A percentile compares a stretch with the other conserved stretches of the same genome.
These are phyloP conservation scores for Casuarina glauca DNA, from an alignment of 306 rosid genomes.

Conservation along the genomic window DNA sequence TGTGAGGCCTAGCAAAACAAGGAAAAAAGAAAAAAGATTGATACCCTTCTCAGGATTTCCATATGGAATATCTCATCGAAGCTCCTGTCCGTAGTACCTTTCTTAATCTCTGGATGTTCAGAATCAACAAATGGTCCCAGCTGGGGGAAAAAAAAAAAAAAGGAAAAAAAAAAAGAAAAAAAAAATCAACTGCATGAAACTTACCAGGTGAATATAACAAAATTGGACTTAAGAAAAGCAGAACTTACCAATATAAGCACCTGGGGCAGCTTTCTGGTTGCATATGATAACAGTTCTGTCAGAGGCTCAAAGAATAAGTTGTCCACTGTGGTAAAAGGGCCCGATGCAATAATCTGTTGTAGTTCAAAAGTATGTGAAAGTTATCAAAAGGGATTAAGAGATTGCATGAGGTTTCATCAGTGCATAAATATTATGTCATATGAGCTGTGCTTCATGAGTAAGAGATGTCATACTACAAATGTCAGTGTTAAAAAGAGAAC, in stretches of 20 bases:
- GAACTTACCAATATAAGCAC: constrained; percentile 72
- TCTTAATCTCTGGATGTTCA: constrained; percentile 86
- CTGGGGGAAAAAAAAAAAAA: constrained; percentile 38
- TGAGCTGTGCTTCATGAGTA: neutral
- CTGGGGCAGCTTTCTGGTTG: constrained; percentile 78
- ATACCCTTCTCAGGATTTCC: constrained; percentile 79
- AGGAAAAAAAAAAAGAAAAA: neutral
- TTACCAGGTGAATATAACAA: constrained; percentile 10
- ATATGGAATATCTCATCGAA: constrained; percentile 73
- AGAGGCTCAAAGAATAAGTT: constrained; percentile 89
- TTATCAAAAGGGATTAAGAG: constrained; percentile 16
- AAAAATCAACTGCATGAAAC: constrained; percentile 24
- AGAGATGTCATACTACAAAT: constrained; percentile 11
- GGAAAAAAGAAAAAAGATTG: neutral
- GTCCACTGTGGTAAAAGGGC: constrained; percentile 89
- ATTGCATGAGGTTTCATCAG: neutral
- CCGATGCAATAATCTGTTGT: constrained; percentile 88
- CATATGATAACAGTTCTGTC: constrained; percentile 73
- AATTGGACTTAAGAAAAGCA: constrained; percentile 23
- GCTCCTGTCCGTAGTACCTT: constrained; percentile 64
- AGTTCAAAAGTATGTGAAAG: constrained; percentile 20
- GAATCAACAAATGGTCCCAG: constrained; percentile 93
- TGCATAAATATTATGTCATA: constrained; percentile 12
- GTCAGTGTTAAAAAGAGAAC: neutral
- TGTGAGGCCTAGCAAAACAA: neutral